Percentiles rank a stretch among this genome's conserved stretches.
phyloP scores from a whole-genome alignment of 2,329 filamentous ascomycete species.

The Fusarium xylarioides region DNA sequence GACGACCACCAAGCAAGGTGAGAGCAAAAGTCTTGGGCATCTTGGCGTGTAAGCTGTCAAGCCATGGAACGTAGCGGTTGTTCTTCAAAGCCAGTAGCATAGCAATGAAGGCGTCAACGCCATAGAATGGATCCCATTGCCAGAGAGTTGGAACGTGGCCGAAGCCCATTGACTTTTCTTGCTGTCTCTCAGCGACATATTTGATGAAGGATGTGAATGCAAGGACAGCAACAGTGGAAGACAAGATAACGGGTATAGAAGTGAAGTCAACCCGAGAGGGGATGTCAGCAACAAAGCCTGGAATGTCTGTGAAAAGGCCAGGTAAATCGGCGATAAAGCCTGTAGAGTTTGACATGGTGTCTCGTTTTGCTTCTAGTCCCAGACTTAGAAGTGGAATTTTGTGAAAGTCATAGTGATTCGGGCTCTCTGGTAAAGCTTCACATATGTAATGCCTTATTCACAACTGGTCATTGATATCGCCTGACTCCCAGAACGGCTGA shows the following conservation, averaged over 20 bases:
- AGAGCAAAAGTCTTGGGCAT: constrained; percentile 6
- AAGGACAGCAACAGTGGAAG: background rate
- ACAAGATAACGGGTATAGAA: background rate
- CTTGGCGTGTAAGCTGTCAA: background rate
- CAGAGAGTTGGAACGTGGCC: background rate
- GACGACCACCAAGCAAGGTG: background rate
- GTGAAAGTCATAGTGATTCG: background rate
- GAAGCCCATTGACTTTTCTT: background rate
- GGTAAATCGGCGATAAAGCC: background rate
- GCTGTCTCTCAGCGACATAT: background rate
- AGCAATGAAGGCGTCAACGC: background rate
- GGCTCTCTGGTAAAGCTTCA: background rate
- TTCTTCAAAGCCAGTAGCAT: constrained; percentile 2
- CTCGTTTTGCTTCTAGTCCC: background rate
- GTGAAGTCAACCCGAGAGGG: background rate
- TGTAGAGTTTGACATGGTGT: background rate
- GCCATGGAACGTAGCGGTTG: constrained; percentile 4
- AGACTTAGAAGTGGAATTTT: background rate
- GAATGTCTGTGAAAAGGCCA: background rate
- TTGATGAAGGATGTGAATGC: background rate
- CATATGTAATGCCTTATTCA: background rate
- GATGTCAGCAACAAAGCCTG: background rate
- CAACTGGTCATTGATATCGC: background rate
- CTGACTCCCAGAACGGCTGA: background rate
- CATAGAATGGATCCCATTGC: constrained; percentile 10